These are phyloP conservation scores for Cyphellophora europaea DNA, from an alignment of 2,329 filamentous ascomycete species.

Conservation along the genomic window DNA sequence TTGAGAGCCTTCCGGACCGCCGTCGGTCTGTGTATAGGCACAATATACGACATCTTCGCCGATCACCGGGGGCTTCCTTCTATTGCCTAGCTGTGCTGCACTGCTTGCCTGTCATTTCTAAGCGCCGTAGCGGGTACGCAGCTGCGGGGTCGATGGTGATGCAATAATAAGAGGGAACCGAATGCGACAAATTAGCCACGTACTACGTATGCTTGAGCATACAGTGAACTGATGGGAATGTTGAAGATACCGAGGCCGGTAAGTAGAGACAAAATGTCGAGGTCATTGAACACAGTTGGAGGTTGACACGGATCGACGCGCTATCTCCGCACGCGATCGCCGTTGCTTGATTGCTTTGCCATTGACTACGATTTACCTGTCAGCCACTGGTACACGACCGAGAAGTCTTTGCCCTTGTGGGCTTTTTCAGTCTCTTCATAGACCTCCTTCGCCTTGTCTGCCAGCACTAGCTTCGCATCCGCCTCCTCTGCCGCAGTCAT, in stretches of 20 bases:
- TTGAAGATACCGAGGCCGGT: no score
- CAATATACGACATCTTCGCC: conserved; percentile 75
- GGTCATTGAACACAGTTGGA: background rate
- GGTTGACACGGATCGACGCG: background rate
- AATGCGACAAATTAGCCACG: no score
- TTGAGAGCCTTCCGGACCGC: conserved; percentile 84
- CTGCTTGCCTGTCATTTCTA: conserved; percentile 76
- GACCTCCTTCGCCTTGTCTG: conserved; percentile 51
- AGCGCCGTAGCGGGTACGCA: conserved; percentile 53
- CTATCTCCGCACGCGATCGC: background rate
- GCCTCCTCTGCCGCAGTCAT: conserved; percentile 62
- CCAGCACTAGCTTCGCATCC: conserved; percentile 57
- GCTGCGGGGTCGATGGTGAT: conserved; percentile 64
- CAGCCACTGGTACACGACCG: conserved; percentile 54
- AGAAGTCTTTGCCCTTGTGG: conserved; percentile 67
- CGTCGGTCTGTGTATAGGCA: conserved; percentile 84
- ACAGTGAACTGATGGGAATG: no score
- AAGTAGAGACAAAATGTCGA: background rate
- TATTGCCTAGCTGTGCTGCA: conserved; percentile 17
- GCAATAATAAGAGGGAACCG: no score
- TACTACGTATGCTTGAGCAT: no score
- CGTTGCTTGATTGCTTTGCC: no score
- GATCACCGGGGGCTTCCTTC: conserved; percentile 6
- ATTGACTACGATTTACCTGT: conserved; percentile 18
- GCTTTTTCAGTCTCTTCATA: conserved; percentile 58